These are phyloP conservation scores for Shiraia sp. DNA, from an alignment of 2,329 filamentous ascomycete genomes.

Conservation along the genomic window DNA sequence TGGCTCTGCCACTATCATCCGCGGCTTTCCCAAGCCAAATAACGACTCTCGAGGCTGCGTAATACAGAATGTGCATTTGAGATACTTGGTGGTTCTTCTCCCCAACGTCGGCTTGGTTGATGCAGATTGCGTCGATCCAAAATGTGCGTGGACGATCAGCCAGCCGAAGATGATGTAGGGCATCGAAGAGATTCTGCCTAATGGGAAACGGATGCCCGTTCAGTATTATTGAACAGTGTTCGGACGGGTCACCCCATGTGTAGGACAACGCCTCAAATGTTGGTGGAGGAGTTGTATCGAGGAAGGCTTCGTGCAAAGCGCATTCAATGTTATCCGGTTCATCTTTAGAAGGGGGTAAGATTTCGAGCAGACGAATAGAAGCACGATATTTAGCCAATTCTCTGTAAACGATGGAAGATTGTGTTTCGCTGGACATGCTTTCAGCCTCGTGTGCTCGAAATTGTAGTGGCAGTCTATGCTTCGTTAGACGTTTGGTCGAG, in stretches of 20 bases:
- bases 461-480: too few species aligned
- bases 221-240: neutral
- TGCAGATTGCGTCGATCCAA: slow-evolving; percentile 36
- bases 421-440: too few species aligned
- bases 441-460: too few species aligned
- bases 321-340: too few species aligned
- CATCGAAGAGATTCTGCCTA: slow-evolving; percentile 4
- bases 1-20: neutral
- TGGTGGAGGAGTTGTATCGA: neutral
- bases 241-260: neutral
- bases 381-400: too few species aligned
- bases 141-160: neutral
- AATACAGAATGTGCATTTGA: slow-evolving; percentile 29
- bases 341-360: too few species aligned
- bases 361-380: too few species aligned
- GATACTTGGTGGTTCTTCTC: slow-evolving; percentile 38
- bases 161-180: slow-evolving; percentile 1
- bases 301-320: too few species aligned
- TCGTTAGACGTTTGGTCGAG: too few species aligned
- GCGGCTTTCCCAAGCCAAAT: slow-evolving; percentile 13
- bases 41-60: slow-evolving; percentile 11
- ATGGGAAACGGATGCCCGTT: neutral
- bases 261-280: neutral
- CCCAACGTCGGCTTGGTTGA: slow-evolving; percentile 37
- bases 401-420: too few species aligned